Conservation (phyloP, 441 rosid species). For the Bocquillonia castaneifolia region DNA sequence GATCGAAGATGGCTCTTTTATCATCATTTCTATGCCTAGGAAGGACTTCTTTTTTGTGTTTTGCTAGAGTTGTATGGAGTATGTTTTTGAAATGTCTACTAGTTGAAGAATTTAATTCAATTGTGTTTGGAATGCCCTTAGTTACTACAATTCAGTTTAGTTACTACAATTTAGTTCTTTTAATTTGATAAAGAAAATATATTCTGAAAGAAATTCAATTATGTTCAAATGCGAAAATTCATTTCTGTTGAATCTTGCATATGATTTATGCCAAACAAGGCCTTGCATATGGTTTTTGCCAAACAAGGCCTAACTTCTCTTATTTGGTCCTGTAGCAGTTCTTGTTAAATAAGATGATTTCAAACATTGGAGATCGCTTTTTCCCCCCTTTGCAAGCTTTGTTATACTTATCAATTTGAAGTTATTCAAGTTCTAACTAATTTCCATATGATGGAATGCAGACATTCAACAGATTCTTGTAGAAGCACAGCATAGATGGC, state of each 20-base stretch:
- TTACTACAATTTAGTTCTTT: too few relatives aligned
- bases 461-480: slow-evolving; percentile 68
- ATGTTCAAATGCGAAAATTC: too few relatives aligned
- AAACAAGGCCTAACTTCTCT: not conserved
- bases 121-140: too few relatives aligned
- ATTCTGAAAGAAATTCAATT: too few relatives aligned
- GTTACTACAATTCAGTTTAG: too few relatives aligned
- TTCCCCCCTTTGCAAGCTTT: not conserved
- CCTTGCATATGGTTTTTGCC: too few relatives aligned
- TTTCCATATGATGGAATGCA: slow-evolving; percentile 31
- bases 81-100: too few relatives aligned
- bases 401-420: slow-evolving; percentile 5
- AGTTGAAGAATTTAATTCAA: too few relatives aligned
- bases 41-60: not conserved
- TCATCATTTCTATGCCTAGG: not conserved
- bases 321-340: not conserved
- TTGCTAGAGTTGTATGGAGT: too few relatives aligned
- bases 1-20: not conserved
- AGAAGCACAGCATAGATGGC: slow-evolving; percentile 88
- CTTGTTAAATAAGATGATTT: not conserved
- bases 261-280: too few relatives aligned
- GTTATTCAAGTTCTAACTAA: not conserved
- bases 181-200: too few relatives aligned
- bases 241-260: too few relatives aligned
- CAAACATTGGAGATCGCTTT: not conserved